phyloP scores from a whole-genome alignment of 257 asterid genomes.

The Verbascum thapsus region DNA sequence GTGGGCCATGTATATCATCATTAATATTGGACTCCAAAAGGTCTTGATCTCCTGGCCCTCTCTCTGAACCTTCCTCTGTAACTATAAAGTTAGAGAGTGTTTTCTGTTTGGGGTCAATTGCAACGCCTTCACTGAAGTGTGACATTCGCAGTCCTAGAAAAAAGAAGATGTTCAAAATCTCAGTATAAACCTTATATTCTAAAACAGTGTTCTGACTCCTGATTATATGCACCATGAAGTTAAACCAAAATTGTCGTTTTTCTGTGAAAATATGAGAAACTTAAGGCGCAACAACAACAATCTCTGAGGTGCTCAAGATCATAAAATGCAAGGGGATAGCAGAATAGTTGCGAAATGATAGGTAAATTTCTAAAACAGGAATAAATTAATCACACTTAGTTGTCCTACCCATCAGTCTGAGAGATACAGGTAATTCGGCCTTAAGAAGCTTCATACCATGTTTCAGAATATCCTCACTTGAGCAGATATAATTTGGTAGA shows the following conservation, averaged over 20 bases:
- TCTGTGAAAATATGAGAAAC: neutral
- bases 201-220: neutral
- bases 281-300: neutral
- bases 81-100: constrained; percentile 65
- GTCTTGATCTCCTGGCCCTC: constrained; percentile 34
- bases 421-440: constrained; percentile 88
- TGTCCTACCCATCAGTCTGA: constrained; percentile 85
- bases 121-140: constrained; percentile 63
- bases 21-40: constrained; percentile 36
- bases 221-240: neutral
- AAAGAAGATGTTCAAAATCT: constrained; percentile 21
- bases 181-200: neutral
- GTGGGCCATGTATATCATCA: constrained; percentile 39
- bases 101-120: constrained; percentile 77
- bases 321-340: constrained; percentile 2
- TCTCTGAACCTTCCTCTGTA: constrained; percentile 44
- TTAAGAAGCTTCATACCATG: constrained; percentile 87
- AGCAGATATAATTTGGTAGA: constrained; percentile 62
- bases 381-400: constrained; percentile 15
- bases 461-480: constrained; percentile 73
- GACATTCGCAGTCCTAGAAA: constrained; percentile 84
- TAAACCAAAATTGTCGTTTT: neutral
- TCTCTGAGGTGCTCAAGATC: neutral
- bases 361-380: neutral
- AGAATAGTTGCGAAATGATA: constrained; percentile 14